Evolutionary conservation across 192 early-diverging fungal species (phyloP), one percentile per base, ranked within the genome.

Genomic region (Martensiomyces pterosporus): DNA sequence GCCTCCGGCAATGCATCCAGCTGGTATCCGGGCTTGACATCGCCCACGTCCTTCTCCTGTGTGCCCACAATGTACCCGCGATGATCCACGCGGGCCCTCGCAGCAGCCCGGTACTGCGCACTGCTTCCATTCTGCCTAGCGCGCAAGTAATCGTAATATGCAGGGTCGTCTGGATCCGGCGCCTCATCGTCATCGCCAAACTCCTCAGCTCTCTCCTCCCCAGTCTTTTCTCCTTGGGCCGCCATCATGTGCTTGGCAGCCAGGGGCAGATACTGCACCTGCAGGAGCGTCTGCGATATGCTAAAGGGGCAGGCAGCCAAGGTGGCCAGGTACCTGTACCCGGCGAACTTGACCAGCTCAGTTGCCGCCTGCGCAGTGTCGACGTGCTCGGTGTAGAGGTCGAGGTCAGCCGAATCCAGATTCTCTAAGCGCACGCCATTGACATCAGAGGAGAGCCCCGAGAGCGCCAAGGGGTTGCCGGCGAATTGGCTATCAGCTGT

Each of bases 231-330:
- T 36, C 24, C 24, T 18, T 47, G 27, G n/a, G 29, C 25, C 24
- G 34, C 43, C 24, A 29, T 53, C 13, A 14, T 25, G 17, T 25
- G 32, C 16, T 27, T 43, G 9, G 47, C 65, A 1, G 64, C 63
- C 16, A 14, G 63, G 16, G 87, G 87, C 18, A 82, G 36, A 50
- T 85, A 83, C 64, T 88, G 86, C 18, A 88, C 83, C 63, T 90
- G 86, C 29, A 87, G 49, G n/a, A 90, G 52, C 16, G 85, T 88
- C 45, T 83, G 82, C 14, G 75, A 71, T 2, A 79, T 71, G 36
- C 80, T 82, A 49, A 88, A 85, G 0, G 88, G 88, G 9, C 74
- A 72, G 4, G 79, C 67, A 3, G 81, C 43, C 22, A 82, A 75
- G 0, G 82, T 64, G 9, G 79, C 75, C n/a, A 85, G 38, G 39